A percentile compares a stretch with the other conserved stretches of the same genome.
phyloP scores from a whole-genome alignment of 2,329 filamentous ascomycete species.

The Fusarium bulbicola region DNA sequence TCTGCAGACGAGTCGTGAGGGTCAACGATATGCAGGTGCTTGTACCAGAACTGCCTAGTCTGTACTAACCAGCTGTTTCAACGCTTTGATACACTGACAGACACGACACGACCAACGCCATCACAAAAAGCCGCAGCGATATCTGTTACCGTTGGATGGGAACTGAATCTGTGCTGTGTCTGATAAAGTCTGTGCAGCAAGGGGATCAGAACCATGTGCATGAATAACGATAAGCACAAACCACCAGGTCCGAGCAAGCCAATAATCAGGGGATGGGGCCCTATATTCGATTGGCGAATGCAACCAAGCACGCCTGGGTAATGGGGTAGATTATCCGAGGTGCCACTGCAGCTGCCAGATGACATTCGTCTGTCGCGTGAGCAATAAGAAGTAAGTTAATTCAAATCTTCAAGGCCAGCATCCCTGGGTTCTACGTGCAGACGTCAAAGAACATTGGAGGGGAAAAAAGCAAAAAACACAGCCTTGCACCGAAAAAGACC shows the following conservation, averaged over 20 bases:
- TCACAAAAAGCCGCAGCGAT: neutral
- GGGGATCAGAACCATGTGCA: neutral
- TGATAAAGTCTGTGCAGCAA: constrained; percentile 18
- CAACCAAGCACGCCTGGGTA: neutral
- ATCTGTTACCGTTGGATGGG: neutral
- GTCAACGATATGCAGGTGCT: neutral
- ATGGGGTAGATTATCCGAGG: neutral
- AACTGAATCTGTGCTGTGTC: neutral
- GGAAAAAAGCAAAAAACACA: constrained; percentile 17
- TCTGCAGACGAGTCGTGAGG: constrained; percentile 8
- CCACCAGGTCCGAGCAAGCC: constrained; percentile 11
- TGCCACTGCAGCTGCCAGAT: constrained; percentile 10
- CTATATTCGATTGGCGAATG: constrained; percentile 29
- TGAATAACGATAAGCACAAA: neutral
- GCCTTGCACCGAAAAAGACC: neutral
- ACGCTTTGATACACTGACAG: constrained; percentile 4
- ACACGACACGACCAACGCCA: neutral
- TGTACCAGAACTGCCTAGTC: neutral
- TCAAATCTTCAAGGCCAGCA: neutral
- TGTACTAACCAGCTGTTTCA: neutral
- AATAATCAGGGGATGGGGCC: neutral
- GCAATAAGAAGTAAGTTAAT: neutral
- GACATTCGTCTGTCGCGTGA: neutral
- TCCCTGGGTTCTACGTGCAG: neutral
- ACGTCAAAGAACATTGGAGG: neutral